Base-by-base conservation (phyloP, 805 yeast genomes). In the Pichia heedii region DNA sequence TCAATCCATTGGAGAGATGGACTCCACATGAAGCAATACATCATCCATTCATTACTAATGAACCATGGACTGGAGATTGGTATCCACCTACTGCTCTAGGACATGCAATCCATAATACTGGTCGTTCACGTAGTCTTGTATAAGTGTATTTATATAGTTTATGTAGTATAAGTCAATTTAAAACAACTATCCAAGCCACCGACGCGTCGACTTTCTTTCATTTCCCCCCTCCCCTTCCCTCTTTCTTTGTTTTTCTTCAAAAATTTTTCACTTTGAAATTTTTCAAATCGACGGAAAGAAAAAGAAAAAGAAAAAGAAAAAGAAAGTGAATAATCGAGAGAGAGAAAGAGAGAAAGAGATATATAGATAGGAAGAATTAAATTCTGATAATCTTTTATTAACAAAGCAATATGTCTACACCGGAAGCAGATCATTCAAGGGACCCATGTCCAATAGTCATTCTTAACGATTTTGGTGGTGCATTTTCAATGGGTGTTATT, bases 371-470 rank as follows among this genome's bases (percentile, higher is more conserved):
- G n/a, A n/a, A n/a, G n/a, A n/a, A n/a, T n/a, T n/a, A n/a, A n/a
- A 24, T 24, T 24, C 12, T 10, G 27, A 10, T 24, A 24, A 24
- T 10, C 12, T 24, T 3, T 3, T 24, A 24, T 24, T 10, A 24
- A 24, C 27, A 24, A 24, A 62, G 30, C 26, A 82, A 29, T 29
- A 29, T 84, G 89, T 83, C 94, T 38, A 57, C 63, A 34, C 57
- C 64, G 41, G 63, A 60, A 52, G 95, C 96, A 44, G 98, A 93
- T 70, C 97, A 93, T 68, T 79, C 96, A 36, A 85, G 97, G 78
- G 99, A 93, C 65, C 99, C 99, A 56, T 93, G 99, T 70, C 99
- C 99, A 45, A 76, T 90, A 53, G 97, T 93, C 46, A 87, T 93
- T 53, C 70, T 93, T 53, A 90, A 82, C 67, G 99, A 93, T 71